Conservation (phyloP, 2,329 filamentous ascomycete species). For the Nemania sp. region DNA sequence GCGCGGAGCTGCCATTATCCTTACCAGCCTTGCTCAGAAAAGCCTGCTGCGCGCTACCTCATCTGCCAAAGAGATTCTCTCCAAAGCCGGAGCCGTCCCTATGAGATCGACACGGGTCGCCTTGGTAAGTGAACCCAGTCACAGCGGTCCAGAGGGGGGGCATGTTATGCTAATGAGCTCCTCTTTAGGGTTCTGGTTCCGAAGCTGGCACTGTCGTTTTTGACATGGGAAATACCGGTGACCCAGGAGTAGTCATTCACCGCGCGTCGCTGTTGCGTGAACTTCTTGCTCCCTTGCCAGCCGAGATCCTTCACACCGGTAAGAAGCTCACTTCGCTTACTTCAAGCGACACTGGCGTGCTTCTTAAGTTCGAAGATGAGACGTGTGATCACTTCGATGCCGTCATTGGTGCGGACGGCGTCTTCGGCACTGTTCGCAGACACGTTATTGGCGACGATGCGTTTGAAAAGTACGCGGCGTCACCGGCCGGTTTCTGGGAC, state of each 20-base stretch:
- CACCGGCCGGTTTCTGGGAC: constrained; percentile 23
- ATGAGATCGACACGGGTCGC: too few species aligned
- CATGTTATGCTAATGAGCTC: too few species aligned
- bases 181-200: constrained; percentile 28
- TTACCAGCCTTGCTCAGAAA: neutral
- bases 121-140: too few species aligned
- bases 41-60: too few species aligned
- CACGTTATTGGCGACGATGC: constrained; percentile 13
- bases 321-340: constrained; percentile 21
- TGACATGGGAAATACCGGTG: constrained; percentile 12
- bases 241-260: constrained; percentile 1
- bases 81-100: too few species aligned
- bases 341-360: neutral
- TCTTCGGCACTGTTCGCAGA: constrained; percentile 26
- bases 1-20: constrained; percentile 23
- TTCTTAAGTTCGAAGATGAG: constrained; percentile 24
- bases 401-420: constrained; percentile 31
- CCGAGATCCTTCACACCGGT: constrained; percentile 22
- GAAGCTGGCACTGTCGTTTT: constrained; percentile 17
- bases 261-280: constrained; percentile 24
- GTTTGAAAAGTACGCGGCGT: neutral
- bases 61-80: too few species aligned
- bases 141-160: too few species aligned
- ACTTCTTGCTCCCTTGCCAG: constrained; percentile 21
- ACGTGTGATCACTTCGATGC: constrained; percentile 15